Evolutionary conservation across 805 yeast genomes (phyloP).

Genomic region (Schwanniomyces vanrijiae): DNA sequence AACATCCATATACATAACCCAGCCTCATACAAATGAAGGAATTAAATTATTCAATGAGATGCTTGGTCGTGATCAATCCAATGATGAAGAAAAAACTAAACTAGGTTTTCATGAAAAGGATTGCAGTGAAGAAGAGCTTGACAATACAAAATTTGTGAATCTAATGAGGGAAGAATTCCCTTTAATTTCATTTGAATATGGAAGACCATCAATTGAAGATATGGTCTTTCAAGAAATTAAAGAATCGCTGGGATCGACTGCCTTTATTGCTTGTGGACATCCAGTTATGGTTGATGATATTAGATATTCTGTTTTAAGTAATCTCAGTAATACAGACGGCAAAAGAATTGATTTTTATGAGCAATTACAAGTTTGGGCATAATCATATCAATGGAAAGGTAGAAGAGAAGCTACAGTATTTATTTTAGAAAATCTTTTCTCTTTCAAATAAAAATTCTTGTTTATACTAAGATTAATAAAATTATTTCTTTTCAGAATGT

Average conservation of each 20-base stretch:
- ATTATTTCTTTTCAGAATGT: no score
- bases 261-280: constrained; percentile 52
- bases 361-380: constrained; percentile 31
- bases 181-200: constrained; percentile 42
- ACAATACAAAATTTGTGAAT: constrained; percentile 8
- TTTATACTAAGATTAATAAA: no score
- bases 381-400: neutral
- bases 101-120: constrained; percentile 2
- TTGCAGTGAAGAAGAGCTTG: constrained; percentile 12
- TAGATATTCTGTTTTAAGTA: constrained; percentile 26
- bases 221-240: constrained; percentile 36
- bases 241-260: constrained; percentile 39
- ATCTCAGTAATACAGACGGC: constrained; percentile 11
- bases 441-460: no score
- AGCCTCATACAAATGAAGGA: constrained; percentile 18
- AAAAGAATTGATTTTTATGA: constrained; percentile 36
- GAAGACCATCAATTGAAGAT: constrained; percentile 40
- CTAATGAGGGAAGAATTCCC: constrained; percentile 24
- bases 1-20: constrained; percentile 44
- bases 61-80: constrained; percentile 1
- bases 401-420: no score
- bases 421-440: no score
- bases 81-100: constrained; percentile 1
- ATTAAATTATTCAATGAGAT: neutral
- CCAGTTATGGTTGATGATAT: constrained; percentile 39